Conservation (phyloP, 2,329 filamentous ascomycete genomes). For the Colletotrichum sp. region DNA sequence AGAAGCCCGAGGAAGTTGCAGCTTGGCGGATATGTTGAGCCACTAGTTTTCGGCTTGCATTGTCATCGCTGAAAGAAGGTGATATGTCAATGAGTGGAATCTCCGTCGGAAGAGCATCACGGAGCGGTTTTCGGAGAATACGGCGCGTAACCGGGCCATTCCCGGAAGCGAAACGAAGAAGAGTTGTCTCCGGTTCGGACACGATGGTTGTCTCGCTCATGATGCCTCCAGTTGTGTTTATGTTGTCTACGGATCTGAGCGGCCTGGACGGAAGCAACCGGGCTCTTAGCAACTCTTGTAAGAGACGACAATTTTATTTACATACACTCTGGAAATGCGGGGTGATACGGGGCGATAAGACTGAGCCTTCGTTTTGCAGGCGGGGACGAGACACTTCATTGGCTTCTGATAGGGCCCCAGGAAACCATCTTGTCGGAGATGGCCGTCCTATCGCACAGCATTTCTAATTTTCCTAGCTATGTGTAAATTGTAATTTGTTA, state of each 20-base stretch:
- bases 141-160: constrained; percentile 41
- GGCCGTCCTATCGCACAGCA: background rate
- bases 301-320: background rate
- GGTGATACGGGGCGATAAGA: background rate
- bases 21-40: constrained; percentile 48
- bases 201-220: background rate
- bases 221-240: background rate
- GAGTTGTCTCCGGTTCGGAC: constrained; percentile 24
- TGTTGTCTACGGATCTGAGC: background rate
- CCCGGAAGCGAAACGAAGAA: constrained; percentile 39
- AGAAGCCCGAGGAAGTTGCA: constrained; percentile 58
- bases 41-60: constrained; percentile 40
- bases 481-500: background rate
- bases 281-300: background rate
- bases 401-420: background rate
- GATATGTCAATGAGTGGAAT: constrained; percentile 61
- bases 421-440: background rate
- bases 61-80: constrained; percentile 39
- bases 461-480: background rate
- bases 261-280: background rate
- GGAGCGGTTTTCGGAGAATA: constrained; percentile 38
- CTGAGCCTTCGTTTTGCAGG: background rate
- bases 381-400: background rate
- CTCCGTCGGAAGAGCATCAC: constrained; percentile 43
- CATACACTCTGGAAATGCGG: background rate